Base-by-base conservation (phyloP, 805 yeast genomes). In the Saturnispora diversa region DNA sequence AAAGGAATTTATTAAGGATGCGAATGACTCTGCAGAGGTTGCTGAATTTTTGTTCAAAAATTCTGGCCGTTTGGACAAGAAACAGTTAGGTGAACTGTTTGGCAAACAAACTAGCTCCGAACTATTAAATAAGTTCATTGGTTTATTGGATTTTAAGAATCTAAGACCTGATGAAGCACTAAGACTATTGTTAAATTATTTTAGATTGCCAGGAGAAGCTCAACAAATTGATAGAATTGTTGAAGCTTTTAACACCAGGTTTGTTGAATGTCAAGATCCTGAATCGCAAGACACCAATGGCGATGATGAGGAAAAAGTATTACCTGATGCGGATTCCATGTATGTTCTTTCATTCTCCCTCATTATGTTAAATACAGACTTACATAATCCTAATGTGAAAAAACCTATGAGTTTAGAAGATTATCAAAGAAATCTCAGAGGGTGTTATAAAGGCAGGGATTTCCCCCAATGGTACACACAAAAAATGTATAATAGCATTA, bases 171-270 rank as follows among this genome's bases (percentile, higher is more conserved):
- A 92, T 59, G 97, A 90, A 60, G 96, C 96, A 0, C 66, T 92
- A 39, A 72, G 99, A 53, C 69, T 84, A 42, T 60, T 92, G 44
- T 67, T 94, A 49, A 82, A 84, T 42, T 74, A 83, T 16, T 90
- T 92, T 56, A 74, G 98, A 58, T 69, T 92, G 36, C 97, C 97
- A 1, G 99, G 99, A 44, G 99, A 92, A 62, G 83, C 97, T 0
- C 97, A 87, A 55, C 96, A 86, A 59, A 92, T 92, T 56, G 98
- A 92, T 59, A 72, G 96, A 52, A 75, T 90, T 12, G 81, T 92
- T 22, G 97, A 90, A 53, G 68, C 76, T 5, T 92, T 92, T 60
- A 87, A 94, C 3, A 79, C 77, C 31, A 75, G 84, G 44, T 92
- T 85, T 60, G 83, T 84, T 11, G 67, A 66, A 15, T 77, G 82